Conservation (phyloP, 2,329 filamentous ascomycete genomes). For the Colletotrichum siamense region DNA sequence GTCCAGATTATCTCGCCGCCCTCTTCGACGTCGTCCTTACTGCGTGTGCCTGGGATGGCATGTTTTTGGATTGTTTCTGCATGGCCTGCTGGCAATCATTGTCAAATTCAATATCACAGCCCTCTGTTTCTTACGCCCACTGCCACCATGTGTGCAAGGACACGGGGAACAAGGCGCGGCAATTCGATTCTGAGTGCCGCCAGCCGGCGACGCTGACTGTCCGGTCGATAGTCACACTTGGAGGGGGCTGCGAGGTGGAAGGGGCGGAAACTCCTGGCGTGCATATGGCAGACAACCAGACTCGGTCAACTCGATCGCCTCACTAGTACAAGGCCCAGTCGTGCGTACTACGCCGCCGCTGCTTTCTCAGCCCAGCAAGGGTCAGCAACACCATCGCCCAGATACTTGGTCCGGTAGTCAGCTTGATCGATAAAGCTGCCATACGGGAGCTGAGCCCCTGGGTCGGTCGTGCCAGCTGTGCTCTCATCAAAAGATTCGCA, state of each 20-base stretch:
- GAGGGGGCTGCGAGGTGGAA: not conserved
- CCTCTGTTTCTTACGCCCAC: not conserved
- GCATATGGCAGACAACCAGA: constrained; percentile 5
- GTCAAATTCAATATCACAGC: not conserved
- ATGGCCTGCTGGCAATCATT: not conserved
- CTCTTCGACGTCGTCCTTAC: not conserved
- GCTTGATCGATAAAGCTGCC: not conserved
- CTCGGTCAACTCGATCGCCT: constrained; percentile 7
- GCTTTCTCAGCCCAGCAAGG: constrained; percentile 13
- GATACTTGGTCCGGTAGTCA: not conserved
- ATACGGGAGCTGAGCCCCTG: not conserved
- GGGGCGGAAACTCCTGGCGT: not conserved
- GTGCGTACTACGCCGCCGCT: not conserved
- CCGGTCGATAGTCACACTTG: not conserved
- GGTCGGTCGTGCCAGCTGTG: not conserved
- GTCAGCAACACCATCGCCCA: constrained; percentile 1
- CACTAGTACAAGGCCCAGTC: not conserved
- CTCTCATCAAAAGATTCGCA: not conserved
- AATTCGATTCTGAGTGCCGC: not conserved
- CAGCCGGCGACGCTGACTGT: not conserved
- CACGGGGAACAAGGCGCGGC: not conserved
- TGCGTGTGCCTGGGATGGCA: not conserved
- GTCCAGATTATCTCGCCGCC: not conserved
- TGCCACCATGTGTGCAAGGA: not conserved
- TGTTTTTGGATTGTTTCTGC: not conserved